These are phyloP conservation scores for Microcera coccophila DNA, from an alignment of 2,329 filamentous ascomycete species.

Conservation along the genomic window DNA sequence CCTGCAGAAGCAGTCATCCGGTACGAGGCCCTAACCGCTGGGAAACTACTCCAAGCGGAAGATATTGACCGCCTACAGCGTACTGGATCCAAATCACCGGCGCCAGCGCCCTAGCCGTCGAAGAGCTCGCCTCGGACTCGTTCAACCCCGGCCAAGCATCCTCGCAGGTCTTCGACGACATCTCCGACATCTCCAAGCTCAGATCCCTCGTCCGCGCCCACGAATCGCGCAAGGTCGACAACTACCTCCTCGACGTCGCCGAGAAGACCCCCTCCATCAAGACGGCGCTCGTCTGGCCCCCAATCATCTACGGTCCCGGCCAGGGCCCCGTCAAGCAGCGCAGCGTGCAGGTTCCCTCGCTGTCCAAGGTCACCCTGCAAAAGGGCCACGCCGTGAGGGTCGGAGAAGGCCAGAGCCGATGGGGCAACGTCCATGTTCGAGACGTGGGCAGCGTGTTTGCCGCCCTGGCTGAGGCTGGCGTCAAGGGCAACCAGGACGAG, in stretches of 20 bases:
- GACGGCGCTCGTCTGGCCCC: conserved; percentile 33
- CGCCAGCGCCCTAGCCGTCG: conserved; percentile 30
- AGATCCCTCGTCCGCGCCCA: conserved; percentile 24
- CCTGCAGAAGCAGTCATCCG: conserved; percentile 5
- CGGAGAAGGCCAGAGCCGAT: conserved; percentile 31
- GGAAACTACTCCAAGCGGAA: too few relatives aligned
- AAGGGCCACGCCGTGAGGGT: background rate
- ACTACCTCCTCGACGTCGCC: conserved; percentile 30
- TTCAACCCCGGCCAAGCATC: conserved; percentile 26
- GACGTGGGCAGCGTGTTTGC: conserved; percentile 31
- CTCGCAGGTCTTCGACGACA: conserved; percentile 32
- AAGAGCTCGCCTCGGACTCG: conserved; percentile 28
- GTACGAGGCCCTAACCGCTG: too few relatives aligned
- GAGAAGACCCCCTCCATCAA: conserved; percentile 18
- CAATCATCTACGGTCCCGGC: conserved; percentile 38
- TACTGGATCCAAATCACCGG: conserved; percentile 37
- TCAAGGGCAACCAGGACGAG: conserved; percentile 15
- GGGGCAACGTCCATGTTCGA: conserved; percentile 34
- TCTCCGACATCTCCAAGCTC: conserved; percentile 24
- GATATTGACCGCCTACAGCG: background rate
- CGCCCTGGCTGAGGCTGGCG: conserved; percentile 30
- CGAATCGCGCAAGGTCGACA: conserved; percentile 32
- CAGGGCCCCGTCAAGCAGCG: conserved; percentile 19
- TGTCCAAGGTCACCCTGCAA: conserved; percentile 18
- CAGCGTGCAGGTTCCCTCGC: conserved; percentile 39